Base-by-base conservation (phyloP, 1,139 yeast genomes). In the Candida gigantensis region DNA sequence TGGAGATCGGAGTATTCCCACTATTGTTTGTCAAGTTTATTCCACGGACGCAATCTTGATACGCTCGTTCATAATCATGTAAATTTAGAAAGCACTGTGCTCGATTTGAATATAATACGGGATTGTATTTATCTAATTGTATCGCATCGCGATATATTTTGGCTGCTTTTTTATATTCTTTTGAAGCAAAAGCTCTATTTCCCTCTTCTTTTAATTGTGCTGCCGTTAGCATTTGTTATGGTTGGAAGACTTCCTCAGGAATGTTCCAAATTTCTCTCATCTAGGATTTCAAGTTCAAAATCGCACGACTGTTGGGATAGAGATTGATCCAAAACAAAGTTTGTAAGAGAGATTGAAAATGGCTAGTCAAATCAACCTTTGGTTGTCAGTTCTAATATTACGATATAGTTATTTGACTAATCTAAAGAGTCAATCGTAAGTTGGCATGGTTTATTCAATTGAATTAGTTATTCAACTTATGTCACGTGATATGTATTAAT, bases 41-140 rank as follows among this genome's bases (percentile, higher is more conserved):
- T 0, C 95, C 92, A 6, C 54, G 51, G 15, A 75, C 68, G 45
- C 90, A 77, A 51, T 84, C 88, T 12, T 61, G 59, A 9, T 81
- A 53, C 1, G 92, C 95, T 28, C 77, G 71, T 3, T 65, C 60
- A 65, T 72, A 78, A 30, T 74, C 72, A 6, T 68, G 58, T 5
- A 83, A 60, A 47, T 82, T 79, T 36, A 85, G 58, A 47, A 79
- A 73, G 19, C 89, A 77, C 55, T 86, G 82, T 3, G 97, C 94
- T 37, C 90, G 66, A 57, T 90, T 90, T 10, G 96, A 81, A 55
- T 76, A 84, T 5, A 87, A 66, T 4, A 84, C 73, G 0, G 95
- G 73, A 49, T 82, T 80, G 4, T 52, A 39, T 0, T 79, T 72
- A 42, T 80, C 83, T 30, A 75, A 41, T 7, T 62, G 66, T 27